A percentile compares a stretch with the other conserved stretches of the same genome.
phyloP scores from a whole-genome alignment of 495 filamentous ascomycete genomes.

The Filosporella fistucella region DNA sequence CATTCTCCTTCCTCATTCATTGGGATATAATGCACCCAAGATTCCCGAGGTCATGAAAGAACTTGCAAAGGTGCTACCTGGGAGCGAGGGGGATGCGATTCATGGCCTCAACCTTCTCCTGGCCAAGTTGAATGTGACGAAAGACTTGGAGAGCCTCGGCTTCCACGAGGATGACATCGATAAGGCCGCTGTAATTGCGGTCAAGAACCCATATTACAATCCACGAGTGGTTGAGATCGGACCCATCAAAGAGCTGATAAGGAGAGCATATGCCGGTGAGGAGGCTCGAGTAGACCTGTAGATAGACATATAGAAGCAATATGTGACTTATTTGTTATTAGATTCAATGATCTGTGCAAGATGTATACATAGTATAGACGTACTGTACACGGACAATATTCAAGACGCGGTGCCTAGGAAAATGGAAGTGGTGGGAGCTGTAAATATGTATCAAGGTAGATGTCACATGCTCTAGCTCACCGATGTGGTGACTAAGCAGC shows the following conservation, averaged over 20 bases:
- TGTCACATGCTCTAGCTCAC: no score
- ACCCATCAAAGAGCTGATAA: slow-evolving; percentile 57
- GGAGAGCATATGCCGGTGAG: slow-evolving; percentile 66
- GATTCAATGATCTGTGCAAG: no score
- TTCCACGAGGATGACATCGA: slow-evolving; percentile 66
- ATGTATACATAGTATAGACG: no score
- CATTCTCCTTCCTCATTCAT: slow-evolving; percentile 60
- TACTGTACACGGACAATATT: no score
- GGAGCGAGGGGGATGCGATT: slow-evolving; percentile 52
- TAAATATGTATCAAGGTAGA: no score
- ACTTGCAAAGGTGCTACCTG: slow-evolving; percentile 53
- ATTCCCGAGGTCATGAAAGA: slow-evolving; percentile 56
- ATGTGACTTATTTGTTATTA: no score
- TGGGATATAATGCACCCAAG: slow-evolving; percentile 63
- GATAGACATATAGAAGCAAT: no score
- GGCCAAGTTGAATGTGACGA: slow-evolving; percentile 51
- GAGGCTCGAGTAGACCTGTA: slow-evolving; percentile 54
- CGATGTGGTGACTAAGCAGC: no score
- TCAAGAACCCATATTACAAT: slow-evolving; percentile 62
- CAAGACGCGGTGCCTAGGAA: no score
- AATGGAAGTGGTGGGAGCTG: no score
- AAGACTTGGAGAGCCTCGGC: slow-evolving; percentile 52
- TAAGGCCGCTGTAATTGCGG: slow-evolving; percentile 60
- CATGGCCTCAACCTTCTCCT: slow-evolving; percentile 58
- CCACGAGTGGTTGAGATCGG: slow-evolving; percentile 52